Base-by-base conservation (phyloP, 2,329 filamentous ascomycete species). In the Stachybotrys echinatus region DNA sequence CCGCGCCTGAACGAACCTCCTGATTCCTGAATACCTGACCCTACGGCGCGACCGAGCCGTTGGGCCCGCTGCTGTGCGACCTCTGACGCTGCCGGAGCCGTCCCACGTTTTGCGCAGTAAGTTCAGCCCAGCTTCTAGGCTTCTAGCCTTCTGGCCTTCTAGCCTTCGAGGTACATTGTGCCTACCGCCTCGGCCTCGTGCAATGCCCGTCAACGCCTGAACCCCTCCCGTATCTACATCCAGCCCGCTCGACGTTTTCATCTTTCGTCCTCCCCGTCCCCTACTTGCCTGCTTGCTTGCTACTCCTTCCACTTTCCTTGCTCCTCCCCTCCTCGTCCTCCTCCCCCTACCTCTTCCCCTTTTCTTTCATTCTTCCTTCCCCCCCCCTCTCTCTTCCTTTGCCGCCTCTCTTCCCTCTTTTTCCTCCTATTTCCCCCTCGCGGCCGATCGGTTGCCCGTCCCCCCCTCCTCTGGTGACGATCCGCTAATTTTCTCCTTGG, bases 361-460 rank as follows among this genome's bases (percentile, higher is more conserved):
- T 53, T 58, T 52, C 51, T 52, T 23, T 17, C 18, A 45, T 27
- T 38, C 49, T 23, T 20, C 21, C 27, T 53, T 42, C 45, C 49
- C 48, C 48, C 37, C 47, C 23, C 38, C 34, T 44, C 39, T 20
- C 39, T 46, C 56, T 21, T 23, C 23, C 34, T 19, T 42, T 23
- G 18, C 27, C 42, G 3, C n/a, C n/a, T 23, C 45, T 14, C 14
- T 34, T 14, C 14, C 5, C 27, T 34, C 27, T 34, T 34, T 34
- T 34, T 8, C 27, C 14, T 34, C 14, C n/a, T n/a, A n/a, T 34
- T 8, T 14, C 14, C 27, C 14, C 27, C 27, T 34, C 14, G 27
- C 27, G 10, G 27, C 14, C 27, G 27, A 8, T 34, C 14, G 27
- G 27, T 34, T 34, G 27, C 27, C 5, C 27, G 27, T 34, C 27